Percentiles rank a stretch among this genome's conserved stretches.
These are phyloP conservation scores for Puccinia horiana DNA, from an alignment of 1,284 basidiomycete species.

Conservation along the genomic window DNA sequence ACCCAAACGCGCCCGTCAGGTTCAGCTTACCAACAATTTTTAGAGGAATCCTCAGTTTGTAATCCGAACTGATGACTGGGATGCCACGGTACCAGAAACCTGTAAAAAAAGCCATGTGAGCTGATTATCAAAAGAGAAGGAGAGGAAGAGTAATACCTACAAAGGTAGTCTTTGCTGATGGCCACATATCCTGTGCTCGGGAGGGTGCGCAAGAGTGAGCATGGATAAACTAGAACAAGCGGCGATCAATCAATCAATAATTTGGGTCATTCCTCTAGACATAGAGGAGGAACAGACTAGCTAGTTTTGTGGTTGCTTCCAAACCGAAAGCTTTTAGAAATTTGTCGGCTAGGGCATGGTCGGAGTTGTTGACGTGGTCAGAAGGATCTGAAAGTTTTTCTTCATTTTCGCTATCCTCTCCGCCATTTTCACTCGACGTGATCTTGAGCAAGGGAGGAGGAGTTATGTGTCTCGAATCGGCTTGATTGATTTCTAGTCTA, in stretches of 20 bases:
- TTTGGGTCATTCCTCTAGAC: neutral
- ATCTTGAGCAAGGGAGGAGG: slow-evolving; percentile 30
- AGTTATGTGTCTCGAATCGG: slow-evolving; percentile 3
- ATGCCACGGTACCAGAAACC: slow-evolving; percentile 45
- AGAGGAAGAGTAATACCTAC: slow-evolving; percentile 47
- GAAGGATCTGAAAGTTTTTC: neutral
- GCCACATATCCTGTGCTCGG: slow-evolving; percentile 55
- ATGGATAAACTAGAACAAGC: slow-evolving; percentile 51
- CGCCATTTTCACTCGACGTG: neutral
- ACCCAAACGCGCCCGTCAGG: slow-evolving; percentile 53
- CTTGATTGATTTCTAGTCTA: slow-evolving; percentile 9
- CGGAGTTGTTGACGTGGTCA: neutral
- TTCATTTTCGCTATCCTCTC: neutral
- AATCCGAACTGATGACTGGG: slow-evolving; percentile 48
- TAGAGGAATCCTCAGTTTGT: slow-evolving; percentile 55
- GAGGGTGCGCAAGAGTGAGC: slow-evolving; percentile 53
- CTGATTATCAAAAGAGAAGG: neutral
- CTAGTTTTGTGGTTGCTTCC: slow-evolving; percentile 10
- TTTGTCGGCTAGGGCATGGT: neutral
- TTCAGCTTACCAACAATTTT: slow-evolving; percentile 53
- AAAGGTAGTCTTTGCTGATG: slow-evolving; percentile 54
- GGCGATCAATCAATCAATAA: neutral
- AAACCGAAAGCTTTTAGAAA: slow-evolving; percentile 39
- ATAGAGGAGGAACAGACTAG: slow-evolving; percentile 1
- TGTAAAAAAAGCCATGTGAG: neutral